These are phyloP conservation scores for Camelina neglecta DNA, from an alignment of 345 rosid species.

Conservation along the genomic window DNA sequence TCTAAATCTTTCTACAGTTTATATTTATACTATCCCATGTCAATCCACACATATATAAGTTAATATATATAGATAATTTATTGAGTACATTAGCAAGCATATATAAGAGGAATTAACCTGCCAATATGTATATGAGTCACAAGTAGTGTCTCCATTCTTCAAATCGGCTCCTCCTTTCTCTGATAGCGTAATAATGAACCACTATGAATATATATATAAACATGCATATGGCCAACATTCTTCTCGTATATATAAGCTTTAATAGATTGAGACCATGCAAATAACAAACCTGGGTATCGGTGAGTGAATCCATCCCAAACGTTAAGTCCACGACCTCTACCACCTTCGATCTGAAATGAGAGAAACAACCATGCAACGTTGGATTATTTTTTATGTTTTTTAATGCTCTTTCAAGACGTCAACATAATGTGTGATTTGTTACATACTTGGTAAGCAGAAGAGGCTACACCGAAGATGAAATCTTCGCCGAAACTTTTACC, in stretches of 20 bases:
- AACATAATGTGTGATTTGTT: too few species aligned
- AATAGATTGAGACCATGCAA: not conserved
- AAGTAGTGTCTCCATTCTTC: constrained; percentile 48
- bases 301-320: constrained; percentile 56
- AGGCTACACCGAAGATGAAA: constrained; percentile 38
- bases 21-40: not conserved
- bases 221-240: not conserved
- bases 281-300: constrained; percentile 48
- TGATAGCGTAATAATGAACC: constrained; percentile 30
- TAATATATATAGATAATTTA: not conserved
- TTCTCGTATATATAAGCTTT: not conserved
- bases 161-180: constrained; percentile 50
- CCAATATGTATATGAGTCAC: constrained; percentile 26
- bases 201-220: not conserved
- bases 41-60: not conserved
- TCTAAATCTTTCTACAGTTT: constrained; percentile 36
- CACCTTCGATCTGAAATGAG: constrained; percentile 53
- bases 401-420: not conserved
- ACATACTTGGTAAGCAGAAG: constrained; percentile 44
- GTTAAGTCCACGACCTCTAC: constrained; percentile 45
- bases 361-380: not conserved
- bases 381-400: not conserved
- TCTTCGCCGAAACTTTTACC: constrained; percentile 3
- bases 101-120: constrained; percentile 20
- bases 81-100: not conserved